Base-by-base conservation (phyloP, 2,329 filamentous ascomycete species). In the Madurella fahalii region DNA sequence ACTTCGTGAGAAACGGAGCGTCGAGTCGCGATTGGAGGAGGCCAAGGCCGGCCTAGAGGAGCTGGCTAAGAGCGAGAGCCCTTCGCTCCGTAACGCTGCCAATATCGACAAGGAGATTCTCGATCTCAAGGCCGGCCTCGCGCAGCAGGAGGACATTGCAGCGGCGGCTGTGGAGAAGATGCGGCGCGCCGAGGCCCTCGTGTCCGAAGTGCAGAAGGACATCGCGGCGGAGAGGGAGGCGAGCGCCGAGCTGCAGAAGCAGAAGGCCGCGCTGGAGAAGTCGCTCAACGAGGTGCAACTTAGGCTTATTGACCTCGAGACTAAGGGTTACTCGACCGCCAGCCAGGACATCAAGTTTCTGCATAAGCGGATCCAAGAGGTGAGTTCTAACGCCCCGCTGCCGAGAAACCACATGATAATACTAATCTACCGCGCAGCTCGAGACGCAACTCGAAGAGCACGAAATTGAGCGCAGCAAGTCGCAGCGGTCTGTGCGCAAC, bases 301-400 rank as follows among this genome's bases (percentile, higher is more conserved):
- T 50, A 85, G 85, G 67, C 83, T 95, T 53, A 87, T 99, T 50
- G 94, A 97, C 68, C 79, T 97, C 9, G 93, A 99, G 75, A 97
- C 94, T 42, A 97, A 97, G 77, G 91, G 92, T 50, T 97, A 95
- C 73, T 94, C 92, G 17, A 95, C 87, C 61, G 89, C 89, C 20
- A 96, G 92, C 70, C 90, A 96, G 65, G 93, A 97, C 72, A 90
- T 97, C 63, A 88, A 94, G 67, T 97, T 96, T 76, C 74, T 97
- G 65, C 89, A 96, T 72, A 93, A 91, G 67, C 84, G 93, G 48
- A 90, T 99, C 61, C 91, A 96, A 75, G 93, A 97, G 81, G 92
- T 95, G 78, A 80, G 83, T 17, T 25, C 15, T 18, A 12, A 15
- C 15, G 45, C 34, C 16, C 11, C 18, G 13, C 17, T 18, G 37